A percentile compares a stretch with the other conserved stretches of the same genome.
Conservation (phyloP, 2,329 filamentous ascomycete genomes). For the Cordyceps cateniannulata region DNA sequence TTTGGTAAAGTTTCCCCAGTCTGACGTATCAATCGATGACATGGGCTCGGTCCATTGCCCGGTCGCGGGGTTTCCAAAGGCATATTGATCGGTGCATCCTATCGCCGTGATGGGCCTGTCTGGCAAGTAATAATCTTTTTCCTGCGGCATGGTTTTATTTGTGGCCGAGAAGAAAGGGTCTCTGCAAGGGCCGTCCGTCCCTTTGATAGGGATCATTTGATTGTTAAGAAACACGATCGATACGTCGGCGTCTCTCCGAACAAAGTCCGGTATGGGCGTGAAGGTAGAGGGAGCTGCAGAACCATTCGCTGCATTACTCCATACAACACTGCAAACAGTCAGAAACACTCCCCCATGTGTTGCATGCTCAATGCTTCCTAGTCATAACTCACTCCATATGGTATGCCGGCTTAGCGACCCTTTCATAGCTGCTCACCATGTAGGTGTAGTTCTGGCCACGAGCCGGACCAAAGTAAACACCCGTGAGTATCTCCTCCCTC, state of each 20-base stretch:
- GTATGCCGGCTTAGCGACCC: slow-evolving; percentile 2
- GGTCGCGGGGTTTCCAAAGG: slow-evolving; percentile 3
- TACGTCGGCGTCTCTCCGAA: slow-evolving; percentile 9
- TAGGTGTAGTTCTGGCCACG: background rate
- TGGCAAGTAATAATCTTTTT: slow-evolving; percentile 7
- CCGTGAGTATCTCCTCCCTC: background rate
- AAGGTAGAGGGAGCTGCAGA: background rate
- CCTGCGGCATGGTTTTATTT: background rate
- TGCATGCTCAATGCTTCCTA: background rate
- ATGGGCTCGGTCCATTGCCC: background rate
- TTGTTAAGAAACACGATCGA: slow-evolving; percentile 13
- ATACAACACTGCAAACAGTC: background rate
- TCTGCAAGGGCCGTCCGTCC: slow-evolving; percentile 4
- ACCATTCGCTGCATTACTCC: background rate
- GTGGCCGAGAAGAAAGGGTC: slow-evolving; percentile 13
- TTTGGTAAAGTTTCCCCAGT: background rate
- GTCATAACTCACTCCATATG: background rate
- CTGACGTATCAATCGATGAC: background rate
- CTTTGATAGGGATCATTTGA: slow-evolving; percentile 5
- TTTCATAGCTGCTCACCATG: slow-evolving; percentile 4
- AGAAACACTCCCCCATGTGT: background rate
- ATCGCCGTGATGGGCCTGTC: slow-evolving; percentile 10
- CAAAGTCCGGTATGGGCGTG: slow-evolving; percentile 1
- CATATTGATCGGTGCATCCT: slow-evolving; percentile 12
- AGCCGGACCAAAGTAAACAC: background rate